These are phyloP conservation scores for Candida coquimbonensis DNA, from an alignment of 805 yeast genomes.

Conservation along the genomic window DNA sequence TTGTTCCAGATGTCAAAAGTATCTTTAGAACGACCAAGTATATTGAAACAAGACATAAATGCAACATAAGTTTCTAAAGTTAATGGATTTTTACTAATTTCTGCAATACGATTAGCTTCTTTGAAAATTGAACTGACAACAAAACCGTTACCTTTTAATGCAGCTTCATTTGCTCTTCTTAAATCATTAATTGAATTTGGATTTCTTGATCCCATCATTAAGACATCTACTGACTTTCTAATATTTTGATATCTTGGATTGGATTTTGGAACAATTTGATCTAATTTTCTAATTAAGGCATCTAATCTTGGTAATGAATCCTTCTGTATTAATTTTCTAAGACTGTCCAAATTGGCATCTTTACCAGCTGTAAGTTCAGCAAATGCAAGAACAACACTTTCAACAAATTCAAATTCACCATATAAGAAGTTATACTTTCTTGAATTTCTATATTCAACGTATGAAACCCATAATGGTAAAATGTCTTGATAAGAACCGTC, in stretches of 20 bases:
- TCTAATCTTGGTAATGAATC: slow-evolving; percentile 5
- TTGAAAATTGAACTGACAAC: slow-evolving; percentile 14
- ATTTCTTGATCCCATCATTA: slow-evolving; percentile 10
- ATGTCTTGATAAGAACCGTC: slow-evolving; percentile 11
- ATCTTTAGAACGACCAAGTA: slow-evolving; percentile 27
- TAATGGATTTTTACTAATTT: slow-evolving; percentile 27
- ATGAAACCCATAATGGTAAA: slow-evolving; percentile 19
- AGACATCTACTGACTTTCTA: slow-evolving; percentile 3
- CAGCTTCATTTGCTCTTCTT: slow-evolving; percentile 13
- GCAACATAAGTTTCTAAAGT: slow-evolving; percentile 34
- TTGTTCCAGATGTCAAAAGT: slow-evolving; percentile 45
- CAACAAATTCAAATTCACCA: background rate
- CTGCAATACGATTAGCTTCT: slow-evolving; percentile 18
- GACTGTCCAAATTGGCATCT: slow-evolving; percentile 7
- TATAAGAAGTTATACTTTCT: background rate
- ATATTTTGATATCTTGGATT: slow-evolving; percentile 6
- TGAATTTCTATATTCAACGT: slow-evolving; percentile 13
- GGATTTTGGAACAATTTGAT: slow-evolving; percentile 1
- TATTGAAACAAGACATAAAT: slow-evolving; percentile 41
- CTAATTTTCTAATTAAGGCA: background rate
- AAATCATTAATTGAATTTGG: slow-evolving; percentile 19
- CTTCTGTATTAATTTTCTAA: slow-evolving; percentile 12
- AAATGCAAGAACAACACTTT: slow-evolving; percentile 12
- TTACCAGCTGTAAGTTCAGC: slow-evolving; percentile 8
- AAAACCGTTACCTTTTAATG: slow-evolving; percentile 9